These are phyloP conservation scores for Rhynchospora tenuis DNA, from an alignment of 176 grass and related monocot species.

Conservation along the genomic window DNA sequence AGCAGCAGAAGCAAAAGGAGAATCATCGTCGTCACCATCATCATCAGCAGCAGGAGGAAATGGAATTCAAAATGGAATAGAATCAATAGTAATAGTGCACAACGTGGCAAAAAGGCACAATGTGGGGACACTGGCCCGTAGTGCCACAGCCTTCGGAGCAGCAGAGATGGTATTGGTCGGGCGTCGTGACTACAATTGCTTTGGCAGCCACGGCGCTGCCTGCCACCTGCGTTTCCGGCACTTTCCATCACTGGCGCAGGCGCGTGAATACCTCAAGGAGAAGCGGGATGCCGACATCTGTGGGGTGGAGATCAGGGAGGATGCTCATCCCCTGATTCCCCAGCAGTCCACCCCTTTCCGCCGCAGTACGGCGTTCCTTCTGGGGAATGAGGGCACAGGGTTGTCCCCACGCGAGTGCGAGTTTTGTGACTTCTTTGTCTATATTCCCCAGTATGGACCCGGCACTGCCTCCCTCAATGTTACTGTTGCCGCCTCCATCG, in stretches of 20 bases:
- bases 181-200: constrained; percentile 78
- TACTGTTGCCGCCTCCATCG: constrained; percentile 85
- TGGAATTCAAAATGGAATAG: background rate
- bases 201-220: constrained; percentile 78
- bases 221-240: constrained; percentile 80
- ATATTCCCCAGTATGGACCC: constrained; percentile 83
- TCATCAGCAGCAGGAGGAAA: background rate
- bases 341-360: constrained; percentile 37
- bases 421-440: constrained; percentile 87
- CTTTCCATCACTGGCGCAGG: constrained; percentile 49
- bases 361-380: constrained; percentile 72
- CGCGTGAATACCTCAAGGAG: constrained; percentile 73
- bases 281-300: constrained; percentile 69
- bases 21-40: background rate
- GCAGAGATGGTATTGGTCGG: constrained; percentile 76
- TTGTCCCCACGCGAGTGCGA: constrained; percentile 71
- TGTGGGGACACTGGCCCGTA: constrained; percentile 74
- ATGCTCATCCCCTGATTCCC: constrained; percentile 48
- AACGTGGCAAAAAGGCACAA: constrained; percentile 92
- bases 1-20: background rate
- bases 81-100: constrained; percentile 53
- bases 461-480: constrained; percentile 97
- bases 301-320: constrained; percentile 75
- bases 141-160: constrained; percentile 71
- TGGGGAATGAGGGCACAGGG: constrained; percentile 89